Conservation (phyloP, 768 basidiomycete species). For the Termitomyces sp. region DNA sequence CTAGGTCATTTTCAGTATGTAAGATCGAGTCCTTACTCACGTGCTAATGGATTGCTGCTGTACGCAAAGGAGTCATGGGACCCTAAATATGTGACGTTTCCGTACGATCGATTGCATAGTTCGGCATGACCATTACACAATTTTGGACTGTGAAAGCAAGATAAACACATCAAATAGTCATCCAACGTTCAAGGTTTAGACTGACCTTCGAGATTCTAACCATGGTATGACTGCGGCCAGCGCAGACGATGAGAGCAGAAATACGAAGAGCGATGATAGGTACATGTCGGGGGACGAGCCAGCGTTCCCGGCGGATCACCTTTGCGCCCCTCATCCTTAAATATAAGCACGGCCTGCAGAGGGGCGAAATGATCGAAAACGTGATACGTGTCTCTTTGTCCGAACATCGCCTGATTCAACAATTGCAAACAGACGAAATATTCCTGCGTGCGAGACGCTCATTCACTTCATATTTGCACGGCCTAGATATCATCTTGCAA, state of each 20-base stretch:
- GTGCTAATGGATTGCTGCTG: conserved; percentile 6
- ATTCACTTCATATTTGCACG: no score
- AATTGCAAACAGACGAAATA: no score
- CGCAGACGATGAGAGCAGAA: neutral
- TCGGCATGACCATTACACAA: conserved; percentile 13
- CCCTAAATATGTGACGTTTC: conserved; percentile 12
- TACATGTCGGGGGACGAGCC: neutral
- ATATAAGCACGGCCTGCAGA: neutral
- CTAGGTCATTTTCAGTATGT: neutral
- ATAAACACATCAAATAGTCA: no score
- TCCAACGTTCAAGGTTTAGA: neutral
- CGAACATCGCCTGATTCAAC: no score
- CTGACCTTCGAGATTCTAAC: neutral
- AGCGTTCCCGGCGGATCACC: neutral
- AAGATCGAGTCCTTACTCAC: neutral
- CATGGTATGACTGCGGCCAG: neutral
- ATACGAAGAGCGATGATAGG: neutral
- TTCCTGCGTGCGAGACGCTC: no score
- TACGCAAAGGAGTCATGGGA: conserved; percentile 9
- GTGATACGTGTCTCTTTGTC: neutral
- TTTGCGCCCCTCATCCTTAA: neutral
- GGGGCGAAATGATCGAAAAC: neutral
- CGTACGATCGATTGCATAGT: conserved; percentile 11
- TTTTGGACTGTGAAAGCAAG: neutral
- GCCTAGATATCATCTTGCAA: no score